Evolutionary conservation across 2,329 filamentous ascomycete genomes (phyloP), one percentile per base, ranked within the genome.

Genomic region (Blumeria hordei): DNA sequence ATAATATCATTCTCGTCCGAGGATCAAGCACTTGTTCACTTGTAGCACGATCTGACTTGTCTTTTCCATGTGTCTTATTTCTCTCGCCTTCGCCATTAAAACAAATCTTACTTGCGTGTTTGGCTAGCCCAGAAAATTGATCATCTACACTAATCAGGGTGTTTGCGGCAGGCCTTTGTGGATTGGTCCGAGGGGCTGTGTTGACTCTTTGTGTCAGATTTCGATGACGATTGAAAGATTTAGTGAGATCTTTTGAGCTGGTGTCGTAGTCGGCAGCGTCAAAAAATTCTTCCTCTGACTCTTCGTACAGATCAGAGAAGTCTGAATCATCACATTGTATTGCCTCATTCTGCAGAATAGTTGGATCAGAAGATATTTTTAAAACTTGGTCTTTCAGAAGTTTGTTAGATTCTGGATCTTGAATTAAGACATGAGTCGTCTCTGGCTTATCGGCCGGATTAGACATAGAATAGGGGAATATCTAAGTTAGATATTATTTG

Each of bases 1-100:
- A 74, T 55, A 98, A 72, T 58, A 98, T 88, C 86, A 95, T 94
- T 61, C 88, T 83, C 12, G 92, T 98, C 55, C 88, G 77, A 59
- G 88, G 86, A 69, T 98, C 92, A 58, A 98, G 72, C 52, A 98
- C 92, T 68, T 95, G 87, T 67, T 98, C 92, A 62, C 80, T 87
- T 12, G 92, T 98, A 54, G 92, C 90, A 57, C 92, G 80, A 67
- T 98, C 90, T 55, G 85, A 82, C 73, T 92, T 93, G 69, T 95
- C 88, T 67, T 85, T 87, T 57, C 80, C 78, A 55, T 75, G 73
- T 37, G 69, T 70, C 56, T 75, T 72, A 36, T 72, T 70, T 65
- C 75, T 77, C 59, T 77, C 75, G 57, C 72, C 60, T 39, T 71
- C 59, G 59, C 75, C 77, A 64, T 88, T 84, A 34, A 95, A 75